Conservation (phyloP, 176 grass and related monocot genomes). For the Avena sativa region DNA sequence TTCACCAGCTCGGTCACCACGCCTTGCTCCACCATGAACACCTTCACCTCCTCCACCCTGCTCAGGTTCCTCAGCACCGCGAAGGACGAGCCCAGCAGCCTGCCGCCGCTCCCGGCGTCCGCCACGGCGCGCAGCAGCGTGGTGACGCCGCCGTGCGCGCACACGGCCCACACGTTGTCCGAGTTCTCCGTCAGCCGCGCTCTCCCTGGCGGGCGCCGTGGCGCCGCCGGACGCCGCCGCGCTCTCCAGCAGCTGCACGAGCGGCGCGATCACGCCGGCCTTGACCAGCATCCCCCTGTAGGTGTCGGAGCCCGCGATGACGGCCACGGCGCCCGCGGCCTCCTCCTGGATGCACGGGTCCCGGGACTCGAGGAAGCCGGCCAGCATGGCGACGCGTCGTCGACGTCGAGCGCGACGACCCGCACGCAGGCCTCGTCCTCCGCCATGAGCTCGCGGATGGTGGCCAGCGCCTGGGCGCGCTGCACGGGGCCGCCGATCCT, state of each 20-base stretch:
- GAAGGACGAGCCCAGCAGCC: constrained; percentile 66
- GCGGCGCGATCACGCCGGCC: constrained; percentile 63
- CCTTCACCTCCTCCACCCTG: constrained; percentile 76
- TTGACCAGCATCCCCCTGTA: constrained; percentile 69
- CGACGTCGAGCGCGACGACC: constrained; percentile 59
- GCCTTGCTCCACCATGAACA: constrained; percentile 83
- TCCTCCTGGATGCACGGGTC: constrained; percentile 62
- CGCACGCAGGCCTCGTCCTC: constrained; percentile 64
- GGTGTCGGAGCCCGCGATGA: constrained; percentile 50
- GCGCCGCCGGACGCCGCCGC: neutral
- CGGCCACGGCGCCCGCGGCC: constrained; percentile 56
- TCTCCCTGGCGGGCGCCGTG: constrained; percentile 47
- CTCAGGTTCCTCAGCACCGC: constrained; percentile 70
- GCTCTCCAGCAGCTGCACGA: constrained; percentile 71
- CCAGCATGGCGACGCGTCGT: constrained; percentile 67
- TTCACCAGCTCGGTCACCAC: constrained; percentile 63
- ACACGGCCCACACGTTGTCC: constrained; percentile 94
- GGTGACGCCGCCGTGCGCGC: constrained; percentile 79
- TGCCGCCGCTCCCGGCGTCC: constrained; percentile 37
- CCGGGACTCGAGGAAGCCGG: constrained; percentile 62
- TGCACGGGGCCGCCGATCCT: constrained; percentile 57
- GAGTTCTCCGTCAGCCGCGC: constrained; percentile 86
- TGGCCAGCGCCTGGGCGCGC: constrained; percentile 56
- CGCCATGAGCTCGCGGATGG: constrained; percentile 67
- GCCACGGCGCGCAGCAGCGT: constrained; percentile 62